These are phyloP conservation scores for Zymoseptoria crescenta DNA, from an alignment of 2,329 filamentous ascomycete genomes.

Conservation along the genomic window DNA sequence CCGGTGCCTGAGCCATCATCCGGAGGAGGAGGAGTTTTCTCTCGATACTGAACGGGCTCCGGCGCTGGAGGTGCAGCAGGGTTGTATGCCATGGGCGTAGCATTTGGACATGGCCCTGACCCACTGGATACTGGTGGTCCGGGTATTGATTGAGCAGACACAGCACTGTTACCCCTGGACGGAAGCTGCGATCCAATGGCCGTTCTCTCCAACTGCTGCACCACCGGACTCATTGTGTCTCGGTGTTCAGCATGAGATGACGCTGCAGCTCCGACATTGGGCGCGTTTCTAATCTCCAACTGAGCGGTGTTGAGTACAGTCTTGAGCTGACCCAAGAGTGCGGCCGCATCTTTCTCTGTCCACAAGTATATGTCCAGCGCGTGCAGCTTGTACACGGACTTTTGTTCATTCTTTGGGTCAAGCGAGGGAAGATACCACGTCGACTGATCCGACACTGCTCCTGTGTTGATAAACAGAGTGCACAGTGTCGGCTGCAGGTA, in stretches of 20 bases:
- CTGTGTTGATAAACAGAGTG: slow-evolving; percentile 54
- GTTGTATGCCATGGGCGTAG: slow-evolving; percentile 64
- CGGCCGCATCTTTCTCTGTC: slow-evolving; percentile 62
- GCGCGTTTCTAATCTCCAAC: slow-evolving; percentile 59
- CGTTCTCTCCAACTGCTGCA: slow-evolving; percentile 64
- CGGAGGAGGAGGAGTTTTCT: slow-evolving; percentile 70
- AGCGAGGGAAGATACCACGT: slow-evolving; percentile 70
- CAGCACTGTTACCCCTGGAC: slow-evolving; percentile 30
- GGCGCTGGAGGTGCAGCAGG: slow-evolving; percentile 69
- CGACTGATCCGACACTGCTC: slow-evolving; percentile 35
- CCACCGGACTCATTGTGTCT: slow-evolving; percentile 57
- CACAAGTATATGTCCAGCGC: slow-evolving; percentile 73
- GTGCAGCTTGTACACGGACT: slow-evolving; percentile 71
- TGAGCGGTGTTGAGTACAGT: slow-evolving; percentile 55
- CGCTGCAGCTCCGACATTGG: slow-evolving; percentile 38
- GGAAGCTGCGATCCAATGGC: slow-evolving; percentile 57
- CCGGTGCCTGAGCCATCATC: slow-evolving; percentile 51
- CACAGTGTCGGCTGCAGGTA: slow-evolving; percentile 68
- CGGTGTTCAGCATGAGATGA: slow-evolving; percentile 35
- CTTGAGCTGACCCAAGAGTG: slow-evolving; percentile 61
- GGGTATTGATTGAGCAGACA: slow-evolving; percentile 29
- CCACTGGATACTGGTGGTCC: slow-evolving; percentile 26
- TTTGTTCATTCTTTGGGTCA: slow-evolving; percentile 65
- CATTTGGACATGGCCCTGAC: slow-evolving; percentile 13
- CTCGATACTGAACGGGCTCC: slow-evolving; percentile 62